Evolutionary conservation across 768 basidiomycete genomes (phyloP), one percentile per base, ranked within the genome.

Genomic region (Calocera cornea): DNA sequence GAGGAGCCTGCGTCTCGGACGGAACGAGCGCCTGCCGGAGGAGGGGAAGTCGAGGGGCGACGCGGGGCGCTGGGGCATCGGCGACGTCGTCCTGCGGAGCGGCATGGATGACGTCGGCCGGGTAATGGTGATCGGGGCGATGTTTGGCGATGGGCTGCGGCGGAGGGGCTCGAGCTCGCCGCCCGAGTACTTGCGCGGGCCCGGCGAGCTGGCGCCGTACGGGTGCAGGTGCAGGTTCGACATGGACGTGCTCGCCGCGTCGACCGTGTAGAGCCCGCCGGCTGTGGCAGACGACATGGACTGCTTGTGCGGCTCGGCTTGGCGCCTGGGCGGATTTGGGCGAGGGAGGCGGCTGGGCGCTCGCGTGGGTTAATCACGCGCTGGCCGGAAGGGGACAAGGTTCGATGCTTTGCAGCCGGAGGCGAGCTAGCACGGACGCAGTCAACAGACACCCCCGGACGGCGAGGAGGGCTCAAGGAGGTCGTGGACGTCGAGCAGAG

Each of bases 21-120:
- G 54, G 54, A 60, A 10, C 14, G 54, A 8, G 54, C 54, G 54
- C 19, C 54, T 14, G 11, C 54, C 54, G 31, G 54, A 33, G 31
- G 54, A 27, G 27, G 54, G 54, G 54, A 60, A 60, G 54, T 60
- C 54, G 14, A 60, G 54, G 5, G 54, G 54, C 54, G 54, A 60
- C 22, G 54, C 14, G 8, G 31, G 54, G 14, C 44, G 44, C 44
- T 5, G 8, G 24, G 54, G 24, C 14, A 60, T 11, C 8, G 54
- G 54, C 2, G 54, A 60, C 14, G 54, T 60, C 54, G 54, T 5
- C 31, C 54, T 11, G 11, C 54, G 24, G 14, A 27, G 5, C 2
- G 54, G 54, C 54, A 60, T 60, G 16, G 54, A 33, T 27, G 54
- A 60, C 27, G 10, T 11, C 10, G 54, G 31, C 5, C 54, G 54